Conservation (phyloP, 2,329 filamentous ascomycete species). For the Pseudogymnoascus sp. region DNA sequence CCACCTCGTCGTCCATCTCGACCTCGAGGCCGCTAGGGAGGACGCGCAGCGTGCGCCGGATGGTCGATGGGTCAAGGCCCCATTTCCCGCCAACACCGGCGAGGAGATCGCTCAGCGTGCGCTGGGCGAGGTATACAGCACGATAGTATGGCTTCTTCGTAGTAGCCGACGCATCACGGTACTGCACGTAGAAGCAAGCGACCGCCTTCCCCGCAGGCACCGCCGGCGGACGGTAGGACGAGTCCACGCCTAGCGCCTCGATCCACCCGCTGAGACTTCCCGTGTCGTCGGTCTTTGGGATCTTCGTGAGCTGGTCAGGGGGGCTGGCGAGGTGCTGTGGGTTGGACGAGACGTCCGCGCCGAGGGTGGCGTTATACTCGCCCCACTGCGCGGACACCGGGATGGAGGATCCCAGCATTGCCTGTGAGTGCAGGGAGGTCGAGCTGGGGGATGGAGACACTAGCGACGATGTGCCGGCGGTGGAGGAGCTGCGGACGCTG, state of each 20-base stretch:
- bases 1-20: slow-evolving; percentile 82
- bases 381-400: slow-evolving; percentile 44
- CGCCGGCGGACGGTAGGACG: slow-evolving; percentile 68
- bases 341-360: slow-evolving; percentile 37
- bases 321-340: slow-evolving; percentile 36
- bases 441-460: slow-evolving; percentile 61
- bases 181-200: slow-evolving; percentile 79
- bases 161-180: slow-evolving; percentile 40
- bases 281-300: slow-evolving; percentile 49
- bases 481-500: slow-evolving; percentile 49
- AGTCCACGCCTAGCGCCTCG: slow-evolving; percentile 84
- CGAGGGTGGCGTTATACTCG: slow-evolving; percentile 43
- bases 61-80: slow-evolving; percentile 62
- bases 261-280: slow-evolving; percentile 74
- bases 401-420: slow-evolving; percentile 30
- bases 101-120: slow-evolving; percentile 67
- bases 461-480: slow-evolving; percentile 48
- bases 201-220: slow-evolving; percentile 64
- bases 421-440: slow-evolving; percentile 51
- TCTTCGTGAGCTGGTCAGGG: slow-evolving; percentile 45
- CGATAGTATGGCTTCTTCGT: slow-evolving; percentile 56
- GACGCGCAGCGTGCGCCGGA: slow-evolving; percentile 64
- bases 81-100: slow-evolving; percentile 69
- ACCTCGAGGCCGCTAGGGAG: slow-evolving; percentile 70
- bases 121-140: slow-evolving; percentile 75